Evolutionary conservation across 2,329 filamentous ascomycete genomes (phyloP).

Genomic region (Ascochyta clinopodiicola): DNA sequence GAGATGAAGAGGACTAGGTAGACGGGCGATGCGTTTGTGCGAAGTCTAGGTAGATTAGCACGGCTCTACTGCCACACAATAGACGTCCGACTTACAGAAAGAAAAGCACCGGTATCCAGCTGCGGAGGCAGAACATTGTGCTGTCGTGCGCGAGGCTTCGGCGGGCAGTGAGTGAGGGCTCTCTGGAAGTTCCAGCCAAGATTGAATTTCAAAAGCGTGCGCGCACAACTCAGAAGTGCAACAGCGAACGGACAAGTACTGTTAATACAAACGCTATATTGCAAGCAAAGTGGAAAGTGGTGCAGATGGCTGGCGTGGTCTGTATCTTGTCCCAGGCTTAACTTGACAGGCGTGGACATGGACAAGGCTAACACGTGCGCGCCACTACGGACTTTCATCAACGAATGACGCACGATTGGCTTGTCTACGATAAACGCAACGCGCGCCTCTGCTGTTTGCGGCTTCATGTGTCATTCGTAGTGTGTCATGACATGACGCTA

Average conservation of each 20-base stretch:
- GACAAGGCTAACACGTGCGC: slow-evolving; percentile 8
- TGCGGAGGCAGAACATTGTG: slow-evolving; percentile 71
- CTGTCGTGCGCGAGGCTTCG: slow-evolving; percentile 20
- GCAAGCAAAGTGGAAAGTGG: slow-evolving; percentile 7
- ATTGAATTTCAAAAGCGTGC: background rate
- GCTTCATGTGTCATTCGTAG: background rate
- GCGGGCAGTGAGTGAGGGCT: background rate
- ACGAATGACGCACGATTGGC: slow-evolving; percentile 6
- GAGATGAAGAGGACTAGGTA: slow-evolving; percentile 67
- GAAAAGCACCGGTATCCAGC: slow-evolving; percentile 59
- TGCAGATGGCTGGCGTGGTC: slow-evolving; percentile 20
- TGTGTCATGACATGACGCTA: slow-evolving; percentile 2
- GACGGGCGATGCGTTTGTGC: slow-evolving; percentile 56
- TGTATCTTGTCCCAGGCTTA: slow-evolving; percentile 2
- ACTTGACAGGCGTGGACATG: slow-evolving; percentile 2
- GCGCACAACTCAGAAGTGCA: slow-evolving; percentile 8
- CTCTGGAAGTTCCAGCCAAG: background rate
- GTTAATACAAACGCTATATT: slow-evolving; percentile 13
- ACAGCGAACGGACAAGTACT: slow-evolving; percentile 21
- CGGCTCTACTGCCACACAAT: background rate
- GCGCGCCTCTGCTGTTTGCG: background rate
- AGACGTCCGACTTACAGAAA: slow-evolving; percentile 55
- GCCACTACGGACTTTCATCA: slow-evolving; percentile 5
- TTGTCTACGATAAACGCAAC: background rate
- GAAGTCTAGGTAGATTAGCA: slow-evolving; percentile 30